A percentile compares a stretch with the other conserved stretches of the same genome.
phyloP scores from a whole-genome alignment of 768 basidiomycete species.

The Auricularia sp. region DNA sequence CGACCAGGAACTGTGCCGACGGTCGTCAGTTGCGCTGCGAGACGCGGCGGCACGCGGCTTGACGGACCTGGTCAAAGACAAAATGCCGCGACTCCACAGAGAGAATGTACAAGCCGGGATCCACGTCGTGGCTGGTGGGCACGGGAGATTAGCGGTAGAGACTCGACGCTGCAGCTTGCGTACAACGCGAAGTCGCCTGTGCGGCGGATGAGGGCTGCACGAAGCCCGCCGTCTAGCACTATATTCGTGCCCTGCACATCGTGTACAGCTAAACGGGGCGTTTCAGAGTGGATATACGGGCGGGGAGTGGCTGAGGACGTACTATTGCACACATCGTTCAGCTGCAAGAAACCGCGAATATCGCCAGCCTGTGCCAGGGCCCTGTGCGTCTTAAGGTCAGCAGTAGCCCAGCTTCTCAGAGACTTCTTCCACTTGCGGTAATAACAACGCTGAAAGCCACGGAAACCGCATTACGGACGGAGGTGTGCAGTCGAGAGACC shows the following conservation, averaged over 20 bases:
- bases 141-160: conserved; percentile 4
- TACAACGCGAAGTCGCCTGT: conserved; percentile 63
- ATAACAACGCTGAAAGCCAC: background rate
- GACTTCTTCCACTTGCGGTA: background rate
- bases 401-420: background rate
- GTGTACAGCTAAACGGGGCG: conserved; percentile 11
- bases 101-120: conserved; percentile 58
- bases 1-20: conserved; percentile 49
- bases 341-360: conserved; percentile 50
- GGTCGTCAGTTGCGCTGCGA: too few species aligned
- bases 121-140: conserved; percentile 48
- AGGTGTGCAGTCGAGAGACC: too few species aligned
- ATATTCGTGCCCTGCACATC: conserved; percentile 44
- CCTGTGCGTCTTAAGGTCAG: background rate
- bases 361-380: conserved; percentile 35
- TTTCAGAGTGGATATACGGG: conserved; percentile 5
- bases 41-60: background rate
- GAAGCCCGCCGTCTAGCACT: conserved; percentile 45
- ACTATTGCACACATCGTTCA: conserved; percentile 67
- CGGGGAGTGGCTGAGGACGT: conserved; percentile 2
- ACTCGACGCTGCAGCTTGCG: conserved; percentile 14
- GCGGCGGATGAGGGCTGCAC: conserved; percentile 39
- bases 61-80: conserved; percentile 55
- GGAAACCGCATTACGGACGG: too few species aligned
- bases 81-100: conserved; percentile 59